These are phyloP conservation scores for Anastatica hierochuntica DNA, from an alignment of 345 rosid genomes.

Conservation along the genomic window DNA sequence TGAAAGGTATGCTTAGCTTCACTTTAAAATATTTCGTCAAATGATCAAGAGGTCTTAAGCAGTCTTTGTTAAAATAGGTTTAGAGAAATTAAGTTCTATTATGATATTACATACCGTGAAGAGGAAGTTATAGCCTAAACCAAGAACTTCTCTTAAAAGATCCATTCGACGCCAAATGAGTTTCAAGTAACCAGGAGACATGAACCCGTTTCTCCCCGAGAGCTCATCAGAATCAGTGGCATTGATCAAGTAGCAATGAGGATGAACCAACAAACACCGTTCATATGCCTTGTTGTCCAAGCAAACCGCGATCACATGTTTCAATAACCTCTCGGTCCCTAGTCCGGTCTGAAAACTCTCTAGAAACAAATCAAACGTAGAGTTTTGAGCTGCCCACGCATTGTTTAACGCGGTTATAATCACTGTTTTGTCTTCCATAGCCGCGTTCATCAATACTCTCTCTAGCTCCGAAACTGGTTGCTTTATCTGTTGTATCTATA, in stretches of 20 bases:
- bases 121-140: constrained; percentile 47
- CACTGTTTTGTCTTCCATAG: constrained; percentile 36
- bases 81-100: background rate
- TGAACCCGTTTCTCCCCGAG: constrained; percentile 23
- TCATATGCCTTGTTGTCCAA: constrained; percentile 39
- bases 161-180: constrained; percentile 62
- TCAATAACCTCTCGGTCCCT: constrained; percentile 29
- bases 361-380: constrained; percentile 42
- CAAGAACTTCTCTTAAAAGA: constrained; percentile 25
- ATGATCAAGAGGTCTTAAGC: background rate
- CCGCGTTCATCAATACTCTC: constrained; percentile 6
- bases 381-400: constrained; percentile 49
- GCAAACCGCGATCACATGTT: constrained; percentile 32
- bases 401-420: constrained; percentile 44
- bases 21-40: no score
- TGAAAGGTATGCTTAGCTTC: no score
- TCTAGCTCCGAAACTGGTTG: constrained; percentile 12
- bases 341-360: constrained; percentile 40
- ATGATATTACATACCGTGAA: constrained; percentile 43
- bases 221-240: constrained; percentile 22
- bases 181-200: constrained; percentile 37
- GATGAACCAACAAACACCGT: constrained; percentile 34
- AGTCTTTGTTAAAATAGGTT: no score
- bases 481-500: background rate
- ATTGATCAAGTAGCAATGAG: constrained; percentile 34